Percentiles rank a stretch among this genome's conserved stretches.
Conservation (phyloP, 768 basidiomycete genomes). For the Trichaptum fuscoviolaceum region DNA sequence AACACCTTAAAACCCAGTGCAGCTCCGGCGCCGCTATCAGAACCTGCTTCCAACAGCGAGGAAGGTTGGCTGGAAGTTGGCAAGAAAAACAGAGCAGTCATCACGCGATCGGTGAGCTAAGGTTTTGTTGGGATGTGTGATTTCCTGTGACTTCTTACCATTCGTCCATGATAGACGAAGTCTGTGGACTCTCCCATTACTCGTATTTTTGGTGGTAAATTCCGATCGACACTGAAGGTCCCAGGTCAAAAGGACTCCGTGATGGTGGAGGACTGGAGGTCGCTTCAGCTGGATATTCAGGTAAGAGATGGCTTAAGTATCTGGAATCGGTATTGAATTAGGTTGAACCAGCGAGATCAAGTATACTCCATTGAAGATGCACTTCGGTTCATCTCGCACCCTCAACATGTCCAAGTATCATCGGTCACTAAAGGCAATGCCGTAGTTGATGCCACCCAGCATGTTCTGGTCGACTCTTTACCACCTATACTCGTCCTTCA, state of each 20-base stretch:
- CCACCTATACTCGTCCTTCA: constrained; percentile 85
- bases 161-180: constrained; percentile 49
- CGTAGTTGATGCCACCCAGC: constrained; percentile 67
- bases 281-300: constrained; percentile 86
- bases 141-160: constrained; percentile 6
- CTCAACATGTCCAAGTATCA: constrained; percentile 75
- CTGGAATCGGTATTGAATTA: constrained; percentile 6
- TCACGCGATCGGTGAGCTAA: constrained; percentile 70
- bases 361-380: constrained; percentile 82
- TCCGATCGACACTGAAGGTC: constrained; percentile 76
- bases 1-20: constrained; percentile 42
- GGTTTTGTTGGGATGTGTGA: constrained; percentile 2
- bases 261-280: constrained; percentile 88
- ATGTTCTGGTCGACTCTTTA: constrained; percentile 71
- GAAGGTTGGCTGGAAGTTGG: constrained; percentile 94
- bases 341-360: constrained; percentile 49
- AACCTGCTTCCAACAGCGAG: constrained; percentile 38
- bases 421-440: constrained; percentile 49
- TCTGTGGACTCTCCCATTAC: constrained; percentile 83
- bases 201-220: constrained; percentile 89
- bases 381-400: constrained; percentile 66
- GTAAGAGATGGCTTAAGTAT: constrained; percentile 29
- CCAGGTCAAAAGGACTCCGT: constrained; percentile 84
- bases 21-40: constrained; percentile 24
- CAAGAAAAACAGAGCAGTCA: constrained; percentile 72